Base-by-base conservation (phyloP, 495 filamentous ascomycete species). In the Tetracladium setigerum region DNA sequence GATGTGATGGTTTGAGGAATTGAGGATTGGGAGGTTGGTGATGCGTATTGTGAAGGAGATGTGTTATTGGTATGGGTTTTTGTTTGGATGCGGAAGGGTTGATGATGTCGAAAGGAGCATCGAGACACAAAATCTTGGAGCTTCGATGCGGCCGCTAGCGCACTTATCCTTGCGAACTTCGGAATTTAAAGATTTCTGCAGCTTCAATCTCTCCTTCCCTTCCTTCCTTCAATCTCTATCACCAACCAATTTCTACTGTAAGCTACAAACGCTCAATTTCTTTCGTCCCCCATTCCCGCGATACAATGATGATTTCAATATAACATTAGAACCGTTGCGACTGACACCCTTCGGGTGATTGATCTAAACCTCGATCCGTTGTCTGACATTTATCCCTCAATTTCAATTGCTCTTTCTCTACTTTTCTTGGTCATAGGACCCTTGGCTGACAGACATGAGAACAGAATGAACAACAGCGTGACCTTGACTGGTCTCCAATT, bases 241-340 rank as follows among this genome's bases (percentile, higher is more conserved):
- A 37, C 9, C 13, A 37, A 37, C 34, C 10, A 17, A n/a, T n/a
- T n/a, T 17, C 9, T 37, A 14, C 34, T 37, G 34, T 37, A 14
- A 17, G 35, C 49, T 42, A 46, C 49, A 42, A 47, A 30, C 37
- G 31, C 31, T 24, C 30, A 46, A 52, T 46, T 41, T 24, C 18
- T 37, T 38, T 38, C n/a, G 16, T 14, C 10, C 14, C 4, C 16
- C 6, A n/a, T 12, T 5, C 30, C 34, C 16, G 40, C 44, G 38
- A 36, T 57, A 46, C 62, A 46, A 67, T 73, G 72, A 77, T 68
- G 62, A 69, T 56, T 64, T 59, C 61, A 60, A 55, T 62, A 62
- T 58, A 60, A 70, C 65, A 60, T 67, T 67, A 75, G 89, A 95
- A 95, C 89, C 89, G 89, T 88, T 95, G 90, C 89, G 86, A 85